Evolutionary conservation across 169 alveolate species (phyloP).

Genomic region (Cryptosporidium meleagridis): DNA sequence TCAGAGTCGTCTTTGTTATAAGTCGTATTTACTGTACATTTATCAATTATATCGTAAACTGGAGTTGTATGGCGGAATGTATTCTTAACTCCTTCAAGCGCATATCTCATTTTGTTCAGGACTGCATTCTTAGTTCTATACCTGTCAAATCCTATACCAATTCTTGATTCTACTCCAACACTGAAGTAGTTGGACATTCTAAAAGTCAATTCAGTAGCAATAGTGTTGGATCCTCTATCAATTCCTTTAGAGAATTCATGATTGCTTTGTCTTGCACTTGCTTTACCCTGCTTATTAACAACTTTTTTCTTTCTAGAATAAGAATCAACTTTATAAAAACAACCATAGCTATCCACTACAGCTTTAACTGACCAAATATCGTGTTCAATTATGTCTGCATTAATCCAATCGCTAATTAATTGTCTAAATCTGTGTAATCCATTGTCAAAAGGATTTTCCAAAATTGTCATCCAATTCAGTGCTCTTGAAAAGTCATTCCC

Average conservation of each 20-base stretch:
- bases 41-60: slow-evolving; percentile 46
- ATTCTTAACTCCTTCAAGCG: slow-evolving; percentile 58
- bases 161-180: slow-evolving; percentile 93
- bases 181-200: slow-evolving; percentile 92
- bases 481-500: slow-evolving; percentile 95
- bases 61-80: slow-evolving; percentile 68
- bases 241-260: slow-evolving; percentile 16
- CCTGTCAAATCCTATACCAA: slow-evolving; percentile 93
- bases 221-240: slow-evolving; percentile 52
- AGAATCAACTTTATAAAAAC: slow-evolving; percentile 76
- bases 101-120: slow-evolving; percentile 76
- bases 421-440: slow-evolving; percentile 84
- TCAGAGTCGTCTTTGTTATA: slow-evolving; percentile 10
- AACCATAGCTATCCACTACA: slow-evolving; percentile 87
- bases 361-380: slow-evolving; percentile 91
- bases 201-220: slow-evolving; percentile 70
- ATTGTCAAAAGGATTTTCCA: slow-evolving; percentile 82
- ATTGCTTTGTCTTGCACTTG: slow-evolving; percentile 37
- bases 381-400: slow-evolving; percentile 84
- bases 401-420: slow-evolving; percentile 81
- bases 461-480: slow-evolving; percentile 88
- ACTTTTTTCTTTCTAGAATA: slow-evolving; percentile 71
- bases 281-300: slow-evolving; percentile 67
- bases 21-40: slow-evolving; percentile 47
- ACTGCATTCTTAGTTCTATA: slow-evolving; percentile 79